Base-by-base conservation (phyloP, 768 basidiomycete genomes). In the Flagelloscypha sp. region DNA sequence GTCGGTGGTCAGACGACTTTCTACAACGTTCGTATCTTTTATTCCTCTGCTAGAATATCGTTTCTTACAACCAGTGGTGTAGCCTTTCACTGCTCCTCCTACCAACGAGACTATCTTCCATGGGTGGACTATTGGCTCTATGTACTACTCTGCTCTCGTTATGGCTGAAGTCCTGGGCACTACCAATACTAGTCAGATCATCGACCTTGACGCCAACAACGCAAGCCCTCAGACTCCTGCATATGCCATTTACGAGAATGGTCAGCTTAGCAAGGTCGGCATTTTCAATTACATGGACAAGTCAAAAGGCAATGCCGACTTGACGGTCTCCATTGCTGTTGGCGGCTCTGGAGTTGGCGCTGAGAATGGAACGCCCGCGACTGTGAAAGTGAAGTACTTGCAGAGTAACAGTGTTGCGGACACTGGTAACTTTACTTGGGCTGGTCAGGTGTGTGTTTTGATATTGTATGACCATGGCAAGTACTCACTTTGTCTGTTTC, bases 271-370 rank as follows among this genome's bases (percentile, higher is more conserved):
- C 7, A 70, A 79, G 27, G 65, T 84, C 1, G 78, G 74, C 6
- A 49, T 89, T 33, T 72, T 87, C 60, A 90, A 89, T 54, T 88
- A 72, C 48, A 64, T 84, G 27, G 64, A 68, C 18, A 84, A 86
- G 46, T 41, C 63, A 0, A 61, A 63, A 3, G 80, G 79, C 5
- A 68, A 62, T 0, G 74, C 63, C 46, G 63, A 72, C 30, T 71
- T 73, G 40, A 69, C 62, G 2, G 68, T 68, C 8, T 66, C 59
- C 6, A 59, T 87, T 28, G 57, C 67, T 5, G 47, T 75, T 18
- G 66, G 59, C 3, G 71, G 66, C 3, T 62, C 58, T 4, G 58
- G 61, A 4, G 59, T 63, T 3, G 61, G 59, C 23, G 59, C 59
- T 38, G 45, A 59, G 7, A 55, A 50, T 31, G 49, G 55, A 10